A percentile compares a stretch with the other conserved stretches of the same genome.
phyloP scores from a whole-genome alignment of 345 rosid genomes.

The Pugionium dolabratum region DNA sequence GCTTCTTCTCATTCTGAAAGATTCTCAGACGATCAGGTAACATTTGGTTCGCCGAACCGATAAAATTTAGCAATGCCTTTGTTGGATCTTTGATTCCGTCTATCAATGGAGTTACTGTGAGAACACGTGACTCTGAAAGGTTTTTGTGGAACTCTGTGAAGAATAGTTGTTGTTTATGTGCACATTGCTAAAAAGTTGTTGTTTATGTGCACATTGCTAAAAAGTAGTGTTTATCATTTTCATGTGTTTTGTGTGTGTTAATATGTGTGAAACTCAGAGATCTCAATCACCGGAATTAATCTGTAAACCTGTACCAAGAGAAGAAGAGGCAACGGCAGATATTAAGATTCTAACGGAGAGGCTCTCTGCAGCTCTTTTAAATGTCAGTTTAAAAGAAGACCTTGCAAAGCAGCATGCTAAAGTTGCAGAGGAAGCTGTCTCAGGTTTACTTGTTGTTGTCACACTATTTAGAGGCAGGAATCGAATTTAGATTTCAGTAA shows the following conservation, averaged over 20 bases:
- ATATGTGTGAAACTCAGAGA: constrained; percentile 36
- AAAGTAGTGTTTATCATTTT: neutral
- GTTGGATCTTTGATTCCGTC: neutral
- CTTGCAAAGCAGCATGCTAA: constrained; percentile 84
- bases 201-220: neutral
- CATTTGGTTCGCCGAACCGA: neutral
- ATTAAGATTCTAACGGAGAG: constrained; percentile 56
- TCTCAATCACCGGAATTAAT: constrained; percentile 65
- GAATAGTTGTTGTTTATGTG: neutral
- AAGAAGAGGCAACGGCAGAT: constrained; percentile 55
- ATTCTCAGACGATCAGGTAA: constrained; percentile 75
- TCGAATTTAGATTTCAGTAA: neutral
- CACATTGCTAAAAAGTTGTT: neutral
- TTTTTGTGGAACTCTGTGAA: neutral
- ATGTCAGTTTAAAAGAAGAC: constrained; percentile 77
- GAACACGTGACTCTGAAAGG: no score
- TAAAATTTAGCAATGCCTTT: neutral
- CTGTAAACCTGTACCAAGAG: constrained; percentile 47
- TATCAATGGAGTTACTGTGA: neutral
- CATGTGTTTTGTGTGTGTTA: constrained; percentile 18
- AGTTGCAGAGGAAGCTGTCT: constrained; percentile 97
- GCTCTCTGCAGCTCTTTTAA: constrained; percentile 79
- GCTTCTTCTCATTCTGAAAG: constrained; percentile 66
- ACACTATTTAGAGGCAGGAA: neutral
- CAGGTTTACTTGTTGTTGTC: constrained; percentile 48